Evolutionary conservation across 805 yeast species (phyloP).

Genomic region (Myxozyma vanderwaltii): DNA sequence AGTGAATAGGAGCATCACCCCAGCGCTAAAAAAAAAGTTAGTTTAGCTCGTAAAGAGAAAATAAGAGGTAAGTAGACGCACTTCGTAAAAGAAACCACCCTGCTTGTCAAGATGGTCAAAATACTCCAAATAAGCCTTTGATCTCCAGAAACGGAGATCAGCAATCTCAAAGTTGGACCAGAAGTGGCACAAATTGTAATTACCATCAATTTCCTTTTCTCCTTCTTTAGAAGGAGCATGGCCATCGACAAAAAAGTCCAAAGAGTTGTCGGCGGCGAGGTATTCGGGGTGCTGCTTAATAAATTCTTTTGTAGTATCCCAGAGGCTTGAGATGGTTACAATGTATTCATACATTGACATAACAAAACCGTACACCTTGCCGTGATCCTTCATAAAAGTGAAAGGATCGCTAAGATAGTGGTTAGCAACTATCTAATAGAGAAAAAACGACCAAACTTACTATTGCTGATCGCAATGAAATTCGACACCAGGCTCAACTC

Average conservation of each 20-base stretch:
- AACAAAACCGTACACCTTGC: conserved; percentile 85
- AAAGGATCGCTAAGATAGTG: conserved; percentile 65
- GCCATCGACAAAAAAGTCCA: conserved; percentile 59
- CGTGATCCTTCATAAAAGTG: conserved; percentile 69
- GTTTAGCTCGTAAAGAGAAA: conserved; percentile 37
- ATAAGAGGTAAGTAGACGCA: conserved; percentile 32
- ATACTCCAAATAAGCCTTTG: conserved; percentile 65
- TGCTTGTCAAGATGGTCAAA: conserved; percentile 67
- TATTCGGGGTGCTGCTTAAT: conserved; percentile 60
- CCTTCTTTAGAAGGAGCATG: conserved; percentile 48
- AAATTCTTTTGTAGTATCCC: conserved; percentile 71
- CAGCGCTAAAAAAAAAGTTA: conserved; percentile 70
- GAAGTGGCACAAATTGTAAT: conserved; percentile 82
- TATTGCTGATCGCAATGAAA: conserved; percentile 70
- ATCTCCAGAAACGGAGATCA: conserved; percentile 69
- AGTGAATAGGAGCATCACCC: conserved; percentile 95
- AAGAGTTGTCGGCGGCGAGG: conserved; percentile 64
- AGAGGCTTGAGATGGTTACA: conserved; percentile 83
- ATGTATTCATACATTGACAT: conserved; percentile 79
- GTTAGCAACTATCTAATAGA: not conserved
- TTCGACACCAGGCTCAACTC: conserved; percentile 92
- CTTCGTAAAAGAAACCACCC: conserved; percentile 84
- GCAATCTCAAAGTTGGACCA: conserved; percentile 89
- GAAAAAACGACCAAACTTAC: conserved; percentile 19
- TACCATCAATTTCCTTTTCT: conserved; percentile 55